Base-by-base conservation (phyloP, 2,329 filamentous ascomycete species). In the Pseudopithomyces maydicus region DNA sequence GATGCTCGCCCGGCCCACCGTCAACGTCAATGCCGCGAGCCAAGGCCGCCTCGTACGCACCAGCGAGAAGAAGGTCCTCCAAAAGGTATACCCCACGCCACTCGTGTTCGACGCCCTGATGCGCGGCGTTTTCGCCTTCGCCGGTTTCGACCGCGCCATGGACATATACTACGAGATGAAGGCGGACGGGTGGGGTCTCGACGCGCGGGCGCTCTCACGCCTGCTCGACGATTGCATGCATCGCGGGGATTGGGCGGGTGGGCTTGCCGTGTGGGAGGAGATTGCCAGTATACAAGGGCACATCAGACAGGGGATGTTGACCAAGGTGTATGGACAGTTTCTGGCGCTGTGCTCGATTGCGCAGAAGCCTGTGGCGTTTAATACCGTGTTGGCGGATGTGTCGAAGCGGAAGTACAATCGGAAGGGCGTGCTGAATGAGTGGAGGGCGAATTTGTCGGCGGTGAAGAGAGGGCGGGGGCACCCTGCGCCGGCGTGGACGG, bases 141-240 rank as follows among this genome's bases (percentile, higher is more conserved):
- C 74, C 23, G 79, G 79, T 14, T 78, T 81, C 45, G 76, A 80
- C 2, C 70, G 75, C 11, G 75, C 79, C 11, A 60, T 81, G 8
- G 66, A 75, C 1, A 70, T 80, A 14, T 80, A 77, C 59, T 70
- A 71, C 47, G 70, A 74, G 33, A 78, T 81, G 74, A 74, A 76
- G 15, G 57, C 66, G 6, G 75, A 81, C 46, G 79, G 79, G 39
- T 82, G 79, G 79, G 78, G 79, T 10, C 64, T 81, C 8, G 75
- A 77, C 52, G 68, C 78, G 38, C 60, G 62, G 12, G 75, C 74
- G 2, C 67, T 81, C 5, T 72, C 65, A 1, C 67, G 72, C 14
- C 66, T 82, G 33, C 66, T 82, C 38, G 64, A 67, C 10, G 74
- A 80, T 53, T 80, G 79, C 59, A 71, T 77, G 6, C 64, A 70